Evolutionary conservation across 768 basidiomycete genomes (phyloP), one percentile per base, ranked within the genome.

Genomic region (Cyclocybe aegerita): DNA sequence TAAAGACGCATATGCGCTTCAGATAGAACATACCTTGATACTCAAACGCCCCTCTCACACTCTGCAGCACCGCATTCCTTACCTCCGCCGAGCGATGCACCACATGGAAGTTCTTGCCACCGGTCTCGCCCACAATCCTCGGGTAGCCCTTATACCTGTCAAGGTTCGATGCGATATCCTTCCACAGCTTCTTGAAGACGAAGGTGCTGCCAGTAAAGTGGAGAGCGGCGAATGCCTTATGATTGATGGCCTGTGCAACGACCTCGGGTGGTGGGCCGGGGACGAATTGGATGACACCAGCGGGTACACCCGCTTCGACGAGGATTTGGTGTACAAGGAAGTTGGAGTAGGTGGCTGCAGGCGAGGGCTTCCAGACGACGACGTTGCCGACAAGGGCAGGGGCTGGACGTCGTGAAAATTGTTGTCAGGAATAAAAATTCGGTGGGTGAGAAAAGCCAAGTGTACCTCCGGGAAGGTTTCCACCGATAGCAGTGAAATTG

Each of bases 401-500:
- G 29, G 82, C 93, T 82, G 39, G 17, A 15, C 36, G 36, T 39
- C 36, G 8, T 45, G 46, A 47, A 50, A 11, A 48, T 50, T 39
- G 34, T 37, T 34, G 23, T 31, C 7, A 48, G 10, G 11, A 12
- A 31, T 50, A 31, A 31, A 32, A 11, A 54, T n/a, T 32, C 17
- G 35, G 40, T 35, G 31, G 3, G 16, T 1, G 10, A 9, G 30
- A 43, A 54, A 31, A 17, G 66, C 75, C n/a, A n/a, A n/a, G n/a
- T n/a, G 46, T 48, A 81, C 86, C 69, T 68, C 82, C 88, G 6
- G 87, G 82, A 33, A 98, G 88, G 69, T 99, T 99, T 10, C 93
- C 97, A 36, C 93, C 96, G 55, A 99, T 99, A 23, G 96, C 96
- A 31, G 96, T 98, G 66, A 94, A 95, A 72, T 99, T 99, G 78